Percentiles rank a stretch among this genome's conserved stretches.
Evolutionary conservation across 331 rosid species (phyloP).

Genomic region (Saraca asoca): DNA sequence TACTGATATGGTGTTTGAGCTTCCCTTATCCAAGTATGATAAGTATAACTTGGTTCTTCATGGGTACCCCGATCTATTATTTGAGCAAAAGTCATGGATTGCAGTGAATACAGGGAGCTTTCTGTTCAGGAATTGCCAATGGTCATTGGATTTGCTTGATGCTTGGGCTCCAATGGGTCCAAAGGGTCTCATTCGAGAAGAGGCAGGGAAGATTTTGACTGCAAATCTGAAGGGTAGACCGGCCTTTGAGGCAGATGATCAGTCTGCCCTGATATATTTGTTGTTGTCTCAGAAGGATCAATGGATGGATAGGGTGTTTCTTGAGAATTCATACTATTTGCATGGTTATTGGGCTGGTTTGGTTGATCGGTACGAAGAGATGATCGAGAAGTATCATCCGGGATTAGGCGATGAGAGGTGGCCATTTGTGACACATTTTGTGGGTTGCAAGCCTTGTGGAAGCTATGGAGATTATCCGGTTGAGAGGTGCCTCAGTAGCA

Average conservation of each 20-base stretch:
- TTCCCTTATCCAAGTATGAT: conserved; percentile 69
- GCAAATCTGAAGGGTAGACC: conserved; percentile 91
- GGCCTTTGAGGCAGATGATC: conserved; percentile 92
- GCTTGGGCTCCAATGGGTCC: conserved; percentile 99
- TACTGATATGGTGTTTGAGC: conserved; percentile 88
- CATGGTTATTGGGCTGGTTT: conserved; percentile 97
- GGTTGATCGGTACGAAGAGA: conserved; percentile 95
- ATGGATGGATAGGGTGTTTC: conserved; percentile 89
- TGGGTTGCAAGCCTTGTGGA: conserved; percentile 99
- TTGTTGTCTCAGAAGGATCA: conserved; percentile 74
- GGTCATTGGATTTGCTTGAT: conserved; percentile 97
- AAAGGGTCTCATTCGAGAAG: conserved; percentile 76
- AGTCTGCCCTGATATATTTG: conserved; percentile 85
- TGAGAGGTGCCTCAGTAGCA: conserved; percentile 84
- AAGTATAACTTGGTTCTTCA: conserved; percentile 76
- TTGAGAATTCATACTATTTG: conserved; percentile 85
- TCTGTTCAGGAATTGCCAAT: conserved; percentile 84
- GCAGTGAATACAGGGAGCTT: conserved; percentile 92
- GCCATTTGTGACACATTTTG: conserved; percentile 98
- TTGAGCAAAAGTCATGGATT: conserved; percentile 92
- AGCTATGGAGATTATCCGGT: conserved; percentile 98
- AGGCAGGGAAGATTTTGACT: conserved; percentile 82
- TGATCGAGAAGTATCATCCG: conserved; percentile 92
- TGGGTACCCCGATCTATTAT: conserved; percentile 90
- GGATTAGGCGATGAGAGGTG: conserved; percentile 97